Conservation (phyloP, 129 eudicot species). For the Gnaphalium uliginosum region DNA sequence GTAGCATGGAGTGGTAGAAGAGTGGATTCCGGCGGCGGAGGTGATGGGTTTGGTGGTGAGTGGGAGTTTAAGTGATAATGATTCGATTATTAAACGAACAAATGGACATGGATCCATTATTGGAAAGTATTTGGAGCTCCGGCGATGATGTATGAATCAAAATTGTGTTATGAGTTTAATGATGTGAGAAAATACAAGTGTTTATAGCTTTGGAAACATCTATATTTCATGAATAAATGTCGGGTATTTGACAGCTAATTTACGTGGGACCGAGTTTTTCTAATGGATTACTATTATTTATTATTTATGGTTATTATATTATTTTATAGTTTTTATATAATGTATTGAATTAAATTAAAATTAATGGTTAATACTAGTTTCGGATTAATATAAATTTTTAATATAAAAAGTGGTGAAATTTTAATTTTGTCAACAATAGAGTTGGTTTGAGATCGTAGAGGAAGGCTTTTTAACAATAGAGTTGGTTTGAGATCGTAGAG, state of each 20-base stretch:
- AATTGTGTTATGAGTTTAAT: constrained; percentile 5
- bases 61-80: constrained; percentile 72
- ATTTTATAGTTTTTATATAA: neutral
- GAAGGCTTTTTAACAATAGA: too few species aligned
- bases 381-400: too few species aligned
- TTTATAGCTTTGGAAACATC: constrained; percentile 45
- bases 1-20: constrained; percentile 76
- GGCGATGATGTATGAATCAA: neutral
- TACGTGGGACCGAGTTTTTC: constrained; percentile 12
- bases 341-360: too few species aligned
- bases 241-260: constrained; percentile 40
- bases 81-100: constrained; percentile 70
- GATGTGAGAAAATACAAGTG: constrained; percentile 13
- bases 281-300: neutral
- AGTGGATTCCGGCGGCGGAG: constrained; percentile 63
- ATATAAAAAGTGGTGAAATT: too few species aligned
- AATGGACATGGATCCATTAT: constrained; percentile 98
- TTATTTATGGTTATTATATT: neutral
- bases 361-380: too few species aligned
- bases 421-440: too few species aligned
- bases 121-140: neutral
- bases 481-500: too few species aligned
- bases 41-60: constrained; percentile 49
- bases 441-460: too few species aligned
- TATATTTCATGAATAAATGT: constrained; percentile 36